Evolutionary conservation across 2,329 filamentous ascomycete species (phyloP).

Genomic region (Fusarium protoensiforme): DNA sequence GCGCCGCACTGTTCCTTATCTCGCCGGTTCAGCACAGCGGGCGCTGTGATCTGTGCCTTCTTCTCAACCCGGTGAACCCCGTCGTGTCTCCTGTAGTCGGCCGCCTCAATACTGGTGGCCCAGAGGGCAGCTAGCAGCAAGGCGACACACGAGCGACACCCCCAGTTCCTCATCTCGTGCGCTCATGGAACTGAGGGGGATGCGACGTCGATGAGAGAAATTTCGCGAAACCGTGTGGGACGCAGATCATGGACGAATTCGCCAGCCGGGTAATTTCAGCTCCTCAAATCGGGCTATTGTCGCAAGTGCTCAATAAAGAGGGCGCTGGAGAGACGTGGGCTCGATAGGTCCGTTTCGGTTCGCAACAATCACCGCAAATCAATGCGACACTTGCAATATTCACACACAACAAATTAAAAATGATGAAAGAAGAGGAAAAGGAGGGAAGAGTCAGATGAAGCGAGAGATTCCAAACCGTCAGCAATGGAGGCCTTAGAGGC

Average conservation of each 20-base stretch:
- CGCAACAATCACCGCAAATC: conserved; percentile 1
- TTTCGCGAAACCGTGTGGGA: conserved; percentile 13
- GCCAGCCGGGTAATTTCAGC: conserved; percentile 18
- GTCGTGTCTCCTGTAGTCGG: conserved; percentile 44
- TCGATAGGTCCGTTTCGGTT: conserved; percentile 9
- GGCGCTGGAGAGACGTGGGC: neutral
- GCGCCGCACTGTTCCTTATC: conserved; percentile 41
- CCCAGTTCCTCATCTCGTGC: conserved; percentile 35
- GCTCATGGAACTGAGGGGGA: conserved; percentile 31
- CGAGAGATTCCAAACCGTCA: conserved; percentile 33
- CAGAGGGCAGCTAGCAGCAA: conserved; percentile 34
- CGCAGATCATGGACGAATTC: conserved; percentile 23
- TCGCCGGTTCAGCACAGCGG: conserved; percentile 26
- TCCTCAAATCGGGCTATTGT: neutral
- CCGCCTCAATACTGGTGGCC: conserved; percentile 33
- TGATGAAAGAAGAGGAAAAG: conserved; percentile 17
- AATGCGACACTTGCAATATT: conserved; percentile 2
- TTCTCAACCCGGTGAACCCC: conserved; percentile 48
- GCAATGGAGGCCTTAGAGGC: conserved; percentile 42
- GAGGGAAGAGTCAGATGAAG: conserved; percentile 18
- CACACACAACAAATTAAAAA: conserved; percentile 2
- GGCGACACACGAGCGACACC: conserved; percentile 34
- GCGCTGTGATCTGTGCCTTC: conserved; percentile 37
- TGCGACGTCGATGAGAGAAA: conserved; percentile 10
- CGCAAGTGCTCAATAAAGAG: conserved; percentile 9